Evolutionary conservation across 345 rosid species (phyloP).

Genomic region (Citrus trifoliata): DNA sequence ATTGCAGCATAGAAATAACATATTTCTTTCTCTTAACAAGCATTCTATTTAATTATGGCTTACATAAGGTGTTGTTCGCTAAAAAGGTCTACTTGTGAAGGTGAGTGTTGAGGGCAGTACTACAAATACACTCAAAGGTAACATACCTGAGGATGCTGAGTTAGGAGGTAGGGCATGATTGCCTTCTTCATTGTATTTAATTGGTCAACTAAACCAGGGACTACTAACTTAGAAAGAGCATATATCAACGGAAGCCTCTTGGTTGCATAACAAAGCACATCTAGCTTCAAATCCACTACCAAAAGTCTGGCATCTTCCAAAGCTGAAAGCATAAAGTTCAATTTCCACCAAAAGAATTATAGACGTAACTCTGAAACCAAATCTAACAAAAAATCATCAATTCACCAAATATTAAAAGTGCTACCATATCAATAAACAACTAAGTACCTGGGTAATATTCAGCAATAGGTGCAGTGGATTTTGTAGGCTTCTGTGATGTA

Average conservation of each 20-base stretch:
- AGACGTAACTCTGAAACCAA: background rate
- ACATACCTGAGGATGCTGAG: constrained; percentile 58
- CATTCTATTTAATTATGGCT: background rate
- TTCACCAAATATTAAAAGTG: constrained; percentile 1
- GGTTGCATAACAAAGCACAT: constrained; percentile 72
- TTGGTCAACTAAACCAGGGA: constrained; percentile 82
- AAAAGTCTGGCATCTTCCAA: constrained; percentile 62
- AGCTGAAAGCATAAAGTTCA: constrained; percentile 39
- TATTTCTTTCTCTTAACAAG: too few relatives aligned
- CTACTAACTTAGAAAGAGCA: constrained; percentile 61
- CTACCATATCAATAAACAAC: background rate
- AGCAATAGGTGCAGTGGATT: constrained; percentile 53
- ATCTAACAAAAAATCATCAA: background rate
- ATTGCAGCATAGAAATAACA: background rate
- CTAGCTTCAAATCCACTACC: constrained; percentile 65
- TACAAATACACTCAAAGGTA: background rate
- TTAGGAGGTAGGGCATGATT: constrained; percentile 48
- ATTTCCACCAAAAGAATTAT: background rate
- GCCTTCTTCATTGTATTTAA: constrained; percentile 58
- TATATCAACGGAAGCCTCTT: constrained; percentile 59
- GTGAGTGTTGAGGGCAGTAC: background rate
- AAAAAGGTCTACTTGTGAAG: background rate
- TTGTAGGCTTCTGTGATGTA: constrained; percentile 44
- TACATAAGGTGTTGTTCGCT: background rate
- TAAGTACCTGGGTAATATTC: constrained; percentile 76